Conservation (phyloP, 176 grass and related monocot genomes). For the Pharus latifolius region DNA sequence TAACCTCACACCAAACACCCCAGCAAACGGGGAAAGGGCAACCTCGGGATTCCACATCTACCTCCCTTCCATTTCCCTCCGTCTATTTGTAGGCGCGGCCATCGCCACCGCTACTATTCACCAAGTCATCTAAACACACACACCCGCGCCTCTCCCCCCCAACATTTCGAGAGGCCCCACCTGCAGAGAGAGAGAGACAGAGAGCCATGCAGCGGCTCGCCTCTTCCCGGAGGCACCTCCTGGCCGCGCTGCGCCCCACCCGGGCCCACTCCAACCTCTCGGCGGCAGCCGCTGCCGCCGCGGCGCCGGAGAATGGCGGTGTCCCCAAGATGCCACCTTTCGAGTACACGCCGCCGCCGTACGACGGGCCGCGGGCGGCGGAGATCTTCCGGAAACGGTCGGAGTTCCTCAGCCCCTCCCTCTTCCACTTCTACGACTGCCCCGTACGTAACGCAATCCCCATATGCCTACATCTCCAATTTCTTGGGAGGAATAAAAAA, state of each 20-base stretch:
- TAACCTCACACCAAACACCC: no score
- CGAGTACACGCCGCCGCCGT: constrained; percentile 65
- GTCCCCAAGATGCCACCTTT: constrained; percentile 60
- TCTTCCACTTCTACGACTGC: constrained; percentile 79
- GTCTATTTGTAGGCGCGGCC: constrained; percentile 30
- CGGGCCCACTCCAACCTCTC: constrained; percentile 40
- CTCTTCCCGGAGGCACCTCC: constrained; percentile 34
- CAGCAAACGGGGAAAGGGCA: background rate
- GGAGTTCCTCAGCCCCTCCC: constrained; percentile 81
- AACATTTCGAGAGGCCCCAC: background rate
- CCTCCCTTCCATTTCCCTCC: background rate
- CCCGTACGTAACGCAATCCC: constrained; percentile 41
- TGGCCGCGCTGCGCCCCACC: constrained; percentile 21
- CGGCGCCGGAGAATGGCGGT: constrained; percentile 5
- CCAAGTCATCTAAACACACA: background rate
- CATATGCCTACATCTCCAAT: background rate
- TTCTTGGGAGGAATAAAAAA: background rate
- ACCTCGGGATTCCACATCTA: background rate
- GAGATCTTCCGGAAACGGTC: constrained; percentile 70
- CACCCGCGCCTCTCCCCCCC: background rate
- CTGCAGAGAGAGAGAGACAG: background rate
- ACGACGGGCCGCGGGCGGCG: constrained; percentile 57
- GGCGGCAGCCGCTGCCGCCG: constrained; percentile 4
- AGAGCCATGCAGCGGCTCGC: constrained; percentile 34
- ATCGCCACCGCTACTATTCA: background rate